Evolutionary conservation across 768 basidiomycete genomes (phyloP), one percentile per base, ranked within the genome.

Genomic region (Leccinum arenicola): DNA sequence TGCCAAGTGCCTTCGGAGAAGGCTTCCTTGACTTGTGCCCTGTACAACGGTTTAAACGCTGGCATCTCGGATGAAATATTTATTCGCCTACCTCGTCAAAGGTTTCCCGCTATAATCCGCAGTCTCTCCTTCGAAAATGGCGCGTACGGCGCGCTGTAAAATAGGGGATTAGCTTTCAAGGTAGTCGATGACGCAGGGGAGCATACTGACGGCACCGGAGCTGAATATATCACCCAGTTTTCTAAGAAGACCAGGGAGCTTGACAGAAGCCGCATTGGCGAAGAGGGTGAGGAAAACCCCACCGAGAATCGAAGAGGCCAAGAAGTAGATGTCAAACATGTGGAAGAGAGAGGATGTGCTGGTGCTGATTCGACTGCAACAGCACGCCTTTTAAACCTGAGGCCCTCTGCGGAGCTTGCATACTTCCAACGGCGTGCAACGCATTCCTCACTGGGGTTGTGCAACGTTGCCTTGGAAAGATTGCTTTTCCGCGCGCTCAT

Each of bases 1-100:
- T 67, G 63, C 66, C 66, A 67, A 25, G 62, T 61, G 17, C 63
- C 66, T 38, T 59, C 51, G 0, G 55, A 47, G 31, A 64, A 64
- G 27, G 54, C 40, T 4, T 55, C 48, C 21, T 43, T 31, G 1
- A 67, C 63, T 55, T 67, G 63, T 6, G 66, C 60, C 27, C 66
- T 67, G 25, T 2, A 53, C 4, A n/a, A 48, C 3, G 6, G 17
- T 6, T 65, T 14, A 49, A 11, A 25, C 7, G 6, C 36, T 21
- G 5, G 17, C 3, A 33, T 27, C 14, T 21, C 6, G 8, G 27
- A 4, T 8, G 7, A 4, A 10, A 6, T 23, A 1, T 15, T 21
- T 2, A 23, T 29, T 17, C 17, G 10, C 19, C 11, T 35, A 67
- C 66, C 66, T 61, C 10, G 62, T 66, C 62, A 66, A 52, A 14